Conservation (phyloP, 495 filamentous ascomycete genomes). For the Hypoxylon perforatum region DNA sequence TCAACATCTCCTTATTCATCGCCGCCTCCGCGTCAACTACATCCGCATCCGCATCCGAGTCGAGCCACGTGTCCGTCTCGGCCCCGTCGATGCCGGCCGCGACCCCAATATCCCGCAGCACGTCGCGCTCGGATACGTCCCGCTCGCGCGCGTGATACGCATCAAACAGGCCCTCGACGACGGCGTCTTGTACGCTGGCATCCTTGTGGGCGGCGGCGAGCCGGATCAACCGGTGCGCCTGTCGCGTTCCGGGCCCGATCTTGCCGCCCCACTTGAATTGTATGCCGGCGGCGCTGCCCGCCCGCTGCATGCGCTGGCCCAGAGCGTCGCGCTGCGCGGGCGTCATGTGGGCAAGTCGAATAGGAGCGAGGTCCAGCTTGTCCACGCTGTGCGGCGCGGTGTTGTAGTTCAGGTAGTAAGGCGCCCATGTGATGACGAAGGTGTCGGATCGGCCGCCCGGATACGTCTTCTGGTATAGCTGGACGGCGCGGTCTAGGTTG, state of each 20-base stretch:
- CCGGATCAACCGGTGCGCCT: constrained; percentile 80
- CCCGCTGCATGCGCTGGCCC: constrained; percentile 63
- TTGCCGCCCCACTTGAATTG: constrained; percentile 76
- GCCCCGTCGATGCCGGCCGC: constrained; percentile 70
- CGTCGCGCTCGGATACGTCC: constrained; percentile 75
- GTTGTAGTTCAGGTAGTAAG: constrained; percentile 82
- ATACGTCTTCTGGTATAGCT: constrained; percentile 66
- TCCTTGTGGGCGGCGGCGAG: constrained; percentile 71
- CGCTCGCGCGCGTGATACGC: constrained; percentile 81
- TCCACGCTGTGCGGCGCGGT: constrained; percentile 47
- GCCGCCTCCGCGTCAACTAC: constrained; percentile 78
- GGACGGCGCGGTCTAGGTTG: constrained; percentile 76
- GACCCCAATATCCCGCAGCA: constrained; percentile 69
- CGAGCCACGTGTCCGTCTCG: constrained; percentile 71
- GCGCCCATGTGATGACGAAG: constrained; percentile 77
- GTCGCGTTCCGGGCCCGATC: constrained; percentile 76
- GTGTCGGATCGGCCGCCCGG: constrained; percentile 69
- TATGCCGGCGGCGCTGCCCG: constrained; percentile 75
- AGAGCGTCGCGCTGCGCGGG: constrained; percentile 53
- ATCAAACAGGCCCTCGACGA: constrained; percentile 75
- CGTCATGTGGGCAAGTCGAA: constrained; percentile 7
- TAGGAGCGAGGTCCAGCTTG: constrained; percentile 62
- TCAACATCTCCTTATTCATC: constrained; percentile 59
- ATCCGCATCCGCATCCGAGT: constrained; percentile 69
- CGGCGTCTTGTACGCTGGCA: constrained; percentile 65